These are phyloP conservation scores for Phytomonas sp. DNA, from an alignment of 208 protist genomes.

Conservation along the genomic window DNA sequence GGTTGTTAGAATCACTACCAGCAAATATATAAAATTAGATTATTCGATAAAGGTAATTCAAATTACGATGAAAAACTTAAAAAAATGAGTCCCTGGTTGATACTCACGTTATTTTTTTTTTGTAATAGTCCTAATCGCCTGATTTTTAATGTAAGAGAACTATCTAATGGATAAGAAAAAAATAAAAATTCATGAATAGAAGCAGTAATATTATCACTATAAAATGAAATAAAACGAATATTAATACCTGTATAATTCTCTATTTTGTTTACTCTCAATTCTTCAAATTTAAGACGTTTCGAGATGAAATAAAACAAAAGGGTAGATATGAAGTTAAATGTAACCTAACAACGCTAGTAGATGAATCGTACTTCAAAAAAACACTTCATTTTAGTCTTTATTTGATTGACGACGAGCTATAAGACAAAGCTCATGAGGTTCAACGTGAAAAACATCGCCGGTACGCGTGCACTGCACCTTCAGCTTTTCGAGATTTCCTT, in stretches of 20 bases:
- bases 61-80: not conserved
- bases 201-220: too few species aligned
- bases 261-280: too few species aligned
- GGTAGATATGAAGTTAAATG: not conserved
- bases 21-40: not conserved
- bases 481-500: slow-evolving; percentile 29
- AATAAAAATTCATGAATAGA: too few species aligned
- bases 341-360: not conserved
- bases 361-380: not conserved
- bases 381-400: not conserved
- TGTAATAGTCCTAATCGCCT: not conserved
- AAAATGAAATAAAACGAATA: too few species aligned
- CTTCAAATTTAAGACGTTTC: not conserved
- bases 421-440: slow-evolving; percentile 47
- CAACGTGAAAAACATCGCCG: slow-evolving; percentile 25
- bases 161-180: too few species aligned
- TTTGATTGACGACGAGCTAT: slow-evolving; percentile 12
- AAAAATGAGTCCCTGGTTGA: not conserved
- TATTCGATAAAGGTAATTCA: not conserved
- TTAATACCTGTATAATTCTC: too few species aligned
- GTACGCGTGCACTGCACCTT: slow-evolving; percentile 43
- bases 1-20: not conserved
- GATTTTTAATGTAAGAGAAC: not conserved
- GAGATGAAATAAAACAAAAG: not conserved
- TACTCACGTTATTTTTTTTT: not conserved